A percentile compares a stretch with the other conserved stretches of the same genome.
Conservation (phyloP, 129 eudicot species). For the Heracleum sosnowskyi region DNA sequence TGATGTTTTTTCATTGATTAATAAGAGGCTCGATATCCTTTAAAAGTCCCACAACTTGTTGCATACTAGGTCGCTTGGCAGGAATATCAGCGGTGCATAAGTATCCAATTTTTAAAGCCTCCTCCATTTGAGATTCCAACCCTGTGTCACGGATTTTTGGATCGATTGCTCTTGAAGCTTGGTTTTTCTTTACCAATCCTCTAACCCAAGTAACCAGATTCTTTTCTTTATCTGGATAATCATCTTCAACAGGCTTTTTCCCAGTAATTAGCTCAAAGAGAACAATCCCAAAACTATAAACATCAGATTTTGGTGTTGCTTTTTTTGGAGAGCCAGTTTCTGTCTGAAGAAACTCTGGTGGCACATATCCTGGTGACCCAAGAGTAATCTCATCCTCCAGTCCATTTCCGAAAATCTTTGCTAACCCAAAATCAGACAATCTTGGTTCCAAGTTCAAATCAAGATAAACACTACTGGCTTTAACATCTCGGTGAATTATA, state of each 20-base stretch:
- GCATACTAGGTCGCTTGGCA: conserved; percentile 73
- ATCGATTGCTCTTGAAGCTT: conserved; percentile 44
- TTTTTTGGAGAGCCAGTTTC: conserved; percentile 32
- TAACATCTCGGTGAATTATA: conserved; percentile 65
- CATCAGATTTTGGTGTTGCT: conserved; percentile 59
- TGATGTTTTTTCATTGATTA: conserved; percentile 18
- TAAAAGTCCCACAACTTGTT: conserved; percentile 76
- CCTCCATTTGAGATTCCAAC: conserved; percentile 49
- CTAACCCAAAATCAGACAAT: conserved; percentile 66
- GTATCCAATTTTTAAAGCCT: conserved; percentile 75
- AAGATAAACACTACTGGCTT: conserved; percentile 73
- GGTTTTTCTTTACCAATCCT: conserved; percentile 54
- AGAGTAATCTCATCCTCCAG: conserved; percentile 34
- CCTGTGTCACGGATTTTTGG: conserved; percentile 64
- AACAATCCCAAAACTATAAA: conserved; percentile 70
- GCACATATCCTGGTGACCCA: conserved; percentile 55
- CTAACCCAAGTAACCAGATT: conserved; percentile 67
- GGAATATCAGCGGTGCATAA: conserved; percentile 80
- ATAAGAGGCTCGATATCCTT: conserved; percentile 66
- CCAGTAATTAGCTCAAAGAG: conserved; percentile 71
- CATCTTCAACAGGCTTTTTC: conserved; percentile 53
- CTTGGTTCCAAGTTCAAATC: conserved; percentile 71
- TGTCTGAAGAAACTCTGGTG: conserved; percentile 43
- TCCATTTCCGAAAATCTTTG: conserved; percentile 68
- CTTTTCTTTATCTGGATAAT: conserved; percentile 48